Base-by-base conservation (phyloP, 345 rosid genomes). In the Pugionium cornutum region DNA sequence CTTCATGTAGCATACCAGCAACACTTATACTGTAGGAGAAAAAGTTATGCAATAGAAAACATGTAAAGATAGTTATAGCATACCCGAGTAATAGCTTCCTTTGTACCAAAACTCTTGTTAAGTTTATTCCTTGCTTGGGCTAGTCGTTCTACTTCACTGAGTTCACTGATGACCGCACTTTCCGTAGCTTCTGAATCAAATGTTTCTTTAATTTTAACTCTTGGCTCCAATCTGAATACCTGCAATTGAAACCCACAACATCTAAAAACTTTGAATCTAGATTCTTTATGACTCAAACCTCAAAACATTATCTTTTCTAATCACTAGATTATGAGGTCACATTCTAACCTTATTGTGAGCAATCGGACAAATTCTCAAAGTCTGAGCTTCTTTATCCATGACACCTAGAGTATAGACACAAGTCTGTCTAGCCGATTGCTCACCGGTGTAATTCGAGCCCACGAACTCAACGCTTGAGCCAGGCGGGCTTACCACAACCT, bases 161-260 rank as follows among this genome's bases (percentile, higher is more conserved):
- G 29, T 55, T 86, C 89, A 7, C 51, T 50, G 33, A 50, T 69
- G 7, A 31, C 74, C 5, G 57, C 62, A 57, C 37, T 66, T 27
- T 65, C 65, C 28, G 64, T 34, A 48, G 66, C 73, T 57, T 82
- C 86, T 53, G 78, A 57, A 6, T 78, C 83, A 36, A 46, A 75
- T 41, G 53, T 6, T 51, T 65, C 79, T 9, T 40, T 35, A 37
- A 30, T 40, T 51, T 67, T 74, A 69, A 84, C 57, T 53, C 67
- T 77, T 3, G 92, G 86, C 50, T 89, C 96, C 85, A 92, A 66
- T 76, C 95, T 84, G n/a, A 89, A 64, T 67, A 91, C 76, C 97
- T 91, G 64, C 31, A 69, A 62, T 49, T n/a, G 42, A 33, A 68
- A 53, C 49, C 27, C 58, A 53, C 34, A 30, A 49, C 2, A 37